Base-by-base conservation (phyloP, 306 rosid genomes). In the Sesbania bispinosa region DNA sequence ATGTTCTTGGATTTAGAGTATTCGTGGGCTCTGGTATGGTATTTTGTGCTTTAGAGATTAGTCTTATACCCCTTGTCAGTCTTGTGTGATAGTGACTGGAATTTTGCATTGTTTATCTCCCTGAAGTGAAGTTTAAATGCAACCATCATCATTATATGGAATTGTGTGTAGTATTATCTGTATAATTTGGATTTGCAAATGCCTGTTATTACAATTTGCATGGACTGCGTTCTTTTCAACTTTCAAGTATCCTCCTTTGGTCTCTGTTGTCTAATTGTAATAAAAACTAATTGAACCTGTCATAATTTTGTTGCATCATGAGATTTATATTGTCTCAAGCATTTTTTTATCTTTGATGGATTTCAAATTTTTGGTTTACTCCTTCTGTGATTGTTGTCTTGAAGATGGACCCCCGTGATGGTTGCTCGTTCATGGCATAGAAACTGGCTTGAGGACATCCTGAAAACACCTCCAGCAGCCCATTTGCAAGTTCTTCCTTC, bases 351-450 rank as follows among this genome's bases (percentile, higher is more conserved):
- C 48, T 75, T 53, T 10, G 47, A 71, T 55, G 64, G 52, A 21
- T 26, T 47, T 42, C 51, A 14, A 70, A 74, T 11, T 20, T 62
- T 62, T 38, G 38, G 48, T 58, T 77, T 64, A 69, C 42, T 20
- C 61, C 38, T 75, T 16, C n/a, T 9, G 8, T 63, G 57, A 69
- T 51, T 62, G 74, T 74, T 77, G 74, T 62, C 77, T 79, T 63
- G 82, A 83, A 95, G 99, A 71, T 91, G 90, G 96, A 91, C 85
- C 5, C 95, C 99, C 53, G 79, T 86, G 87, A 86, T 78, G 97
- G 96, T 94, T 51, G 96, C 99, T 70, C 91, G 86, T 15, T 91
- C 97, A 0, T 94, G 99, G 99, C 72, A 89, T 75, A 89, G 88
- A 88, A 79, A 75, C 67, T 77, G 87, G 84, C 95, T 94, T 6